Evolutionary conservation across 1,284 basidiomycete species (phyloP).

Genomic region (Singerocomus inundabilis): DNA sequence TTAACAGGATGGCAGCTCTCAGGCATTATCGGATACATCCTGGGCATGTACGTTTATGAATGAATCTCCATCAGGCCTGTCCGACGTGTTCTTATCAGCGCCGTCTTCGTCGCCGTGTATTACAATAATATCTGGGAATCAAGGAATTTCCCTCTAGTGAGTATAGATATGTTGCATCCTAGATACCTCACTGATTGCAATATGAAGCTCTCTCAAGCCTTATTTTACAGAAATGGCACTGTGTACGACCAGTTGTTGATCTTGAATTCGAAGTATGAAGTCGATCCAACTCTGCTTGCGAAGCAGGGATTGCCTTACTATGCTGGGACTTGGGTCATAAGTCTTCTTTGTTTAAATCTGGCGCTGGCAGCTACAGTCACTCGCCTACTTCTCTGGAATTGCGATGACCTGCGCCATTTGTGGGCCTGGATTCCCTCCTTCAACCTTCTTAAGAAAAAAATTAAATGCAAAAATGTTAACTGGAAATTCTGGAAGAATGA

Average conservation of each 20-base stretch:
- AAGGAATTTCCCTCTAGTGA: slow-evolving; percentile 48
- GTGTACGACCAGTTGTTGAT: slow-evolving; percentile 47
- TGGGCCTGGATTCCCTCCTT: slow-evolving; percentile 44
- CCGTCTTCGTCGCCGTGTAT: slow-evolving; percentile 42
- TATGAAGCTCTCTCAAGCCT: slow-evolving; percentile 43
- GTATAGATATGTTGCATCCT: neutral
- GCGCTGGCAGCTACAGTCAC: slow-evolving; percentile 48
- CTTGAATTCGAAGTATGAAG: slow-evolving; percentile 46
- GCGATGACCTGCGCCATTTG: slow-evolving; percentile 40
- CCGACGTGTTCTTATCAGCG: slow-evolving; percentile 26
- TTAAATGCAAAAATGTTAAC: slow-evolving; percentile 32
- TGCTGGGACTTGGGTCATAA: slow-evolving; percentile 40
- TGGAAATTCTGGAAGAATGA: slow-evolving; percentile 47
- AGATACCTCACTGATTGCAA: neutral
- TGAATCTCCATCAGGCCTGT: neutral
- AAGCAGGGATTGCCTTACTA: slow-evolving; percentile 42
- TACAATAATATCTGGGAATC: slow-evolving; percentile 50
- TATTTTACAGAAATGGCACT: slow-evolving; percentile 52
- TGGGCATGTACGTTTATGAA: slow-evolving; percentile 42
- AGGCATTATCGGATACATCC: slow-evolving; percentile 41
- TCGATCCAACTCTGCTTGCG: slow-evolving; percentile 43
- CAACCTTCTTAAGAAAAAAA: slow-evolving; percentile 20
- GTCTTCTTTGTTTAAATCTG: slow-evolving; percentile 30
- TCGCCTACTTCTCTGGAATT: slow-evolving; percentile 53
- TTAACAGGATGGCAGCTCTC: slow-evolving; percentile 34